Conservation (phyloP, 345 rosid genomes). For the Luvunga scandens region DNA sequence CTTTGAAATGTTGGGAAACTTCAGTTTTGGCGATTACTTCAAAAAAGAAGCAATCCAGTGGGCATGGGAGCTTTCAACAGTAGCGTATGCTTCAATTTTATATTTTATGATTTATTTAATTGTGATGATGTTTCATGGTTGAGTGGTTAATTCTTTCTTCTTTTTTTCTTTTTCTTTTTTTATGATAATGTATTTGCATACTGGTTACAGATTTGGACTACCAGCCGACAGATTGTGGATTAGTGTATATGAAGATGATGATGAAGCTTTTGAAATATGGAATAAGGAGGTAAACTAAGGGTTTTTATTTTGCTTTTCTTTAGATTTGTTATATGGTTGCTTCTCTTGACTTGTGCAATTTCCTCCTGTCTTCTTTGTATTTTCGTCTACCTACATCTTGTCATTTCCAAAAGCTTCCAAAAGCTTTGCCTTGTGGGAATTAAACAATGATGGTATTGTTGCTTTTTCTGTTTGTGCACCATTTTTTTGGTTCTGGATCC, state of each 20-base stretch:
- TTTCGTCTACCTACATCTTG: neutral
- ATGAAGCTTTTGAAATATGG: slow-evolving; percentile 91
- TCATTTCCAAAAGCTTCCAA: neutral
- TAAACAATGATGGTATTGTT: neutral
- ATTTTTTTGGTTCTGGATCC: neutral
- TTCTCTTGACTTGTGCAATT: neutral
- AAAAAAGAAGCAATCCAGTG: slow-evolving; percentile 87
- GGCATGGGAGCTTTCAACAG: slow-evolving; percentile 97
- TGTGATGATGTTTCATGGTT: neutral
- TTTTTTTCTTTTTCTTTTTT: slow-evolving; percentile 1
- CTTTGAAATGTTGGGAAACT: slow-evolving; percentile 98
- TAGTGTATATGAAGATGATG: slow-evolving; percentile 80
- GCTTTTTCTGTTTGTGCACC: neutral
- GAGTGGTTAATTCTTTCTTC: neutral
- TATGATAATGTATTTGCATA: neutral
- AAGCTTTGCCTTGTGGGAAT: neutral
- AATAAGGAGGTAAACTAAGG: slow-evolving; percentile 52
- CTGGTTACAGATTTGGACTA: slow-evolving; percentile 52
- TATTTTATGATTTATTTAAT: neutral
- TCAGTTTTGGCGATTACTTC: slow-evolving; percentile 95
- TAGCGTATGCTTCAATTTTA: slow-evolving; percentile 48
- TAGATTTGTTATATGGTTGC: neutral
- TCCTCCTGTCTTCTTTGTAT: neutral
- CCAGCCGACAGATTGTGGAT: slow-evolving; percentile 75
- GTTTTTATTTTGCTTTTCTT: neutral